Evolutionary conservation across 1,284 basidiomycete genomes (phyloP), one percentile per base, ranked within the genome.

Genomic region (Somion occarium): DNA sequence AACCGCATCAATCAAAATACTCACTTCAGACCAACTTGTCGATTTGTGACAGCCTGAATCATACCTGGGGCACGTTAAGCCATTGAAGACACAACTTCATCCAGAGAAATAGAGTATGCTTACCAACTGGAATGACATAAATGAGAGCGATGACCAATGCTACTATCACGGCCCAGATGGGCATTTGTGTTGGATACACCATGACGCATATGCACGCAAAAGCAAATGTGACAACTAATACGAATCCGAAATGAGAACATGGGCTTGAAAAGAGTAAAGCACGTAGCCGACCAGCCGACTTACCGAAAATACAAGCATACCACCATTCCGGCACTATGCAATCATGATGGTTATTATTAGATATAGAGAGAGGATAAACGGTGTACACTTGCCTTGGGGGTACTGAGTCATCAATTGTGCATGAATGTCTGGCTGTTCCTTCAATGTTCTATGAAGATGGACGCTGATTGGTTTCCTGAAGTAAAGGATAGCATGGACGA

Each of bases 351-450:
- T n/a, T n/a, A n/a, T n/a, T n/a, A n/a, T n/a, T n/a, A n/a, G n/a
- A n/a, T n/a, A n/a, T n/a, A n/a, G n/a, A n/a, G n/a, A n/a, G n/a
- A n/a, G n/a, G n/a, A n/a, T n/a, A n/a, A n/a, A n/a, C n/a, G n/a
- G n/a, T n/a, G n/a, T n/a, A 42, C 9, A 42, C 57, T 23, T 39
- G 64, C 65, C 64, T 61, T 87, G 82, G 0, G 75, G 78, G 67
- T 95, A 95, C 38, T 73, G 71, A 7, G 80, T 71, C 92, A 95
- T 95, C 27, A 94, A 74, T 44, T 76, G 73, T 5, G 82, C 82
- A 60, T 88, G 85, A 38, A 88, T 76, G 61, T 88, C 85, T 26
- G 82, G 80, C 54, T 80, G 75, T 57, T 83, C 80, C 5, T 71
- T 63, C 24, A 76, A 58, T 46, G 73, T 70, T 22, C 73, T 64